phyloP scores from a whole-genome alignment of 2,329 filamentous ascomycete species.

The Phyllosticta citribraziliensis region DNA sequence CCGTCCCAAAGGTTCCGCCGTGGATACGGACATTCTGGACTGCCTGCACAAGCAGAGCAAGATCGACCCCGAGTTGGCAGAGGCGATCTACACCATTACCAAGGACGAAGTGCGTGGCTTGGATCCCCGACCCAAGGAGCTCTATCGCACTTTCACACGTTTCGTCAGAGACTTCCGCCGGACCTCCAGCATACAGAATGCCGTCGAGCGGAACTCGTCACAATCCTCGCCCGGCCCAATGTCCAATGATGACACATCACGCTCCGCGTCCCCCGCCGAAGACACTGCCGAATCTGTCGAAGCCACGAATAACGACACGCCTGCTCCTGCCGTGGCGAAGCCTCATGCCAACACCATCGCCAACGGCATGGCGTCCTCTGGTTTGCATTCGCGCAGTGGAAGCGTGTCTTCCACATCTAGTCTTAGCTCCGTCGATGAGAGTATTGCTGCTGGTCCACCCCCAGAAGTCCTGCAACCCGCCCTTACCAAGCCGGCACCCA shows the following conservation, averaged over 20 bases:
- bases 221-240: conserved; percentile 19
- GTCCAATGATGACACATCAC: neutral
- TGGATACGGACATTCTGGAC: conserved; percentile 14
- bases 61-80: conserved; percentile 25
- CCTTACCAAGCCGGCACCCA: neutral
- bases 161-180: conserved; percentile 26
- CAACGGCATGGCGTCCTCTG: conserved; percentile 7
- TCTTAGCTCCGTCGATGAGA: conserved; percentile 9
- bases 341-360: neutral
- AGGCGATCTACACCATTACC: conserved; percentile 29
- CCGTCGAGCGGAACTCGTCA: conserved; percentile 18
- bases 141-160: conserved; percentile 32
- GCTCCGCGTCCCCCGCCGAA: neutral
- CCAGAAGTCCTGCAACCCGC: conserved; percentile 1
- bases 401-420: conserved; percentile 5
- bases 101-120: conserved; percentile 29
- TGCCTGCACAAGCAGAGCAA: conserved; percentile 32
- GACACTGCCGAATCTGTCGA: neutral
- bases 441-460: conserved; percentile 5
- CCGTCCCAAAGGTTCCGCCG: neutral
- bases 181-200: neutral
- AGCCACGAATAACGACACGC: neutral
- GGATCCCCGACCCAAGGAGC: conserved; percentile 18
- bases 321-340: neutral
- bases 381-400: neutral